These are phyloP conservation scores for Lipomyces sp. DNA, from an alignment of 805 yeast genomes.

Conservation along the genomic window DNA sequence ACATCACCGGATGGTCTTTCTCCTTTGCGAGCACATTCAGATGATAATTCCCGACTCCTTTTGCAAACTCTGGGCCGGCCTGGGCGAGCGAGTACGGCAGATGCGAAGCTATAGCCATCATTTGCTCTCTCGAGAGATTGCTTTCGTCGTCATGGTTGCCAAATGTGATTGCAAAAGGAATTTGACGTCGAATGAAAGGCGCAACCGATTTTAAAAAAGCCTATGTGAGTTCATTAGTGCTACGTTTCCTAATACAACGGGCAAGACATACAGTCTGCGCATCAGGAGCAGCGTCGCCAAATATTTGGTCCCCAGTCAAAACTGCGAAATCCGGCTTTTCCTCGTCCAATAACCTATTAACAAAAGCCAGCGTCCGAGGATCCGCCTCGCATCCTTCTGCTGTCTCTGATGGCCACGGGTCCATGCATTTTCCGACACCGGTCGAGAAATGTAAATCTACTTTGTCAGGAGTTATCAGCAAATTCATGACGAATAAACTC, in stretches of 20 bases:
- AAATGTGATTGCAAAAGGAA: constrained; percentile 84
- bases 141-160: constrained; percentile 98
- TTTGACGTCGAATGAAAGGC: constrained; percentile 67
- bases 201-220: constrained; percentile 73
- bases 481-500: not conserved
- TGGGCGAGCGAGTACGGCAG: constrained; percentile 72
- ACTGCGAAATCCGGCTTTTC: constrained; percentile 88
- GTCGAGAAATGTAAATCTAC: constrained; percentile 80
- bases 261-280: constrained; percentile 60
- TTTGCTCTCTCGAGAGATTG: constrained; percentile 59
- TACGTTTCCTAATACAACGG: not conserved
- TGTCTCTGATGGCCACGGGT: constrained; percentile 47
- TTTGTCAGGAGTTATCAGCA: not conserved
- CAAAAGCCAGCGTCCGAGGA: constrained; percentile 64
- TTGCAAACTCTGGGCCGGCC: constrained; percentile 67
- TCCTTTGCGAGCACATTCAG: constrained; percentile 55
- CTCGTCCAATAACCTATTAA: constrained; percentile 64
- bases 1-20: constrained; percentile 52
- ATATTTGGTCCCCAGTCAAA: constrained; percentile 88
- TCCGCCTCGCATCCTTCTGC: constrained; percentile 76
- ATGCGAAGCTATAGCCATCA: constrained; percentile 59
- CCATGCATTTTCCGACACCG: constrained; percentile 77
- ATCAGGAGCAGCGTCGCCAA: constrained; percentile 80
- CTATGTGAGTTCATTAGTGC: not conserved
- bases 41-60: constrained; percentile 84